Evolutionary conservation across 805 yeast species (phyloP), one percentile per base, ranked within the genome.

Genomic region (Metschnikowia cubensis): DNA sequence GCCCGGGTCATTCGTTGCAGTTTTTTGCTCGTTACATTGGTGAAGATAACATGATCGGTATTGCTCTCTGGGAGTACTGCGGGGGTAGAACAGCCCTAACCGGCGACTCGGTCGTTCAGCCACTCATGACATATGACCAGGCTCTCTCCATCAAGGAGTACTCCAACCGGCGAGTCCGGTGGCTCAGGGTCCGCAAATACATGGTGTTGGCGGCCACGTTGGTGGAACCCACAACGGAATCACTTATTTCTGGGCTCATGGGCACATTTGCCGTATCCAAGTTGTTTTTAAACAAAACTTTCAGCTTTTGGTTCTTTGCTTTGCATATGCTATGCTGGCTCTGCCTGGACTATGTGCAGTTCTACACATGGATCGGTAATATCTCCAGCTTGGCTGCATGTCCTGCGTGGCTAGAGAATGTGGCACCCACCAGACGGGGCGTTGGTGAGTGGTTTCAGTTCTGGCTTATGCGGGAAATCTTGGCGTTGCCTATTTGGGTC

Each of bases 41-140:
- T 5, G 97, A 89, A 63, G 97, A 89, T 65, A 89, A 89, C 65
- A 87, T 89, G 95, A 89, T 89, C 54, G 96, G 88, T 4, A 89
- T 87, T 44, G 87, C 89, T 0, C 63, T 89, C 15, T 89, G 96
- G 96, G 81, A 82, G 45, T 64, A 64, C 51, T 83, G 87, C 21
- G 49, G 59, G 21, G 85, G 87, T 2, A 71, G 90, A 56, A 87
- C 96, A 0, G 90, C 85, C 0, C 73, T 89, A 75, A 84, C 92
- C 0, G 82, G 86, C 1, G 96, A 89, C 62, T 77, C 82, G 42
- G 96, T 83, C 1, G 68, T 87, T 3, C 97, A 89, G 62, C 96
- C 96, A 0, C 57, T 74, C 31, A 61, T 68, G 49, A 69, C 69
- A 6, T 75, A 75, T 29, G 71, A 68, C 29, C 51, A 33, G 36